Evolutionary conservation across 768 basidiomycete species (phyloP).

Genomic region (Pholiota molesta): DNA sequence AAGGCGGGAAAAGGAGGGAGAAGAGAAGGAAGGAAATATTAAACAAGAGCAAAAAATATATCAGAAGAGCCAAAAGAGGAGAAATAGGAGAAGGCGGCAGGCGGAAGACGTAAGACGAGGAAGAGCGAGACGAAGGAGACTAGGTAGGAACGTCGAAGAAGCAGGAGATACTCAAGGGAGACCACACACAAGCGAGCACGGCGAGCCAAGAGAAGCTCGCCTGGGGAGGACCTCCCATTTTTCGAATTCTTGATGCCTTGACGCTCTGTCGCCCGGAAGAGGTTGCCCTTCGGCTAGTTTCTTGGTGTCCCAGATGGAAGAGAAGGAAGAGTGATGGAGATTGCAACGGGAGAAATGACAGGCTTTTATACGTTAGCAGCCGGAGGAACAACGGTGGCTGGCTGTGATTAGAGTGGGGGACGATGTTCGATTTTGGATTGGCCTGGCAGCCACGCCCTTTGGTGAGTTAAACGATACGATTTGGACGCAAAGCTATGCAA

Average conservation of each 20-base stretch:
- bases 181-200: not conserved
- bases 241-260: not conserved
- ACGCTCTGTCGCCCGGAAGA: not conserved
- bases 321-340: not conserved
- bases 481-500: not conserved
- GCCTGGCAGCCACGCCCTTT: not conserved
- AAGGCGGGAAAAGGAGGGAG: not conserved
- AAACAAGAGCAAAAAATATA: not conserved
- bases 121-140: not conserved
- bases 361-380: not conserved
- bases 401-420: not conserved
- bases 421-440: not conserved
- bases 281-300: not conserved
- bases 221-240: not conserved
- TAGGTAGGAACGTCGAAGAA: not conserved
- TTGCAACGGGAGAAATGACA: not conserved
- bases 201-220: not conserved
- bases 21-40: not conserved
- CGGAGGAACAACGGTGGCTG: not conserved
- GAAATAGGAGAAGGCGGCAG: not conserved
- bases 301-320: not conserved
- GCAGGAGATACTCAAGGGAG: not conserved
- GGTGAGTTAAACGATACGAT: not conserved
- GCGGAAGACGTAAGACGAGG: not conserved
- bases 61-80: not conserved